These are phyloP conservation scores for Trifolium repens DNA, from an alignment of 306 rosid species.

Conservation along the genomic window DNA sequence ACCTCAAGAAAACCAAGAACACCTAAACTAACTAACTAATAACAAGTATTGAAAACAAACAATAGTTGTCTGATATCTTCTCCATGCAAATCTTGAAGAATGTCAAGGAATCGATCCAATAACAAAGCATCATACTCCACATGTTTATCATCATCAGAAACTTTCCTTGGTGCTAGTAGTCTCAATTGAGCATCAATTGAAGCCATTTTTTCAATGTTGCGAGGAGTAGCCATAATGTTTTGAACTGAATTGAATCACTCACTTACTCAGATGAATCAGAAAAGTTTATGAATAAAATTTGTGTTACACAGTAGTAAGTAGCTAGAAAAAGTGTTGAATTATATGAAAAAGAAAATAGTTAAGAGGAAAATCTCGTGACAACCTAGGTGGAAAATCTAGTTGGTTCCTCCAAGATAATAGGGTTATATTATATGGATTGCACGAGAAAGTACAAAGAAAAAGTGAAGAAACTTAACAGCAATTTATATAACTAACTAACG, in stretches of 20 bases:
- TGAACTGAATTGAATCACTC: too few relatives aligned
- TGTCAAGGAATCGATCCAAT: slow-evolving; percentile 91
- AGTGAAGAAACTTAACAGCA: neutral
- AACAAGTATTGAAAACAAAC: slow-evolving; percentile 9
- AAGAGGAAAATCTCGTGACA: neutral
- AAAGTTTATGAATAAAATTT: neutral
- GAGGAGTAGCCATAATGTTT: slow-evolving; percentile 50
- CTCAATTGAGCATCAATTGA: slow-evolving; percentile 96
- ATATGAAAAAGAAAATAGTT: neutral
- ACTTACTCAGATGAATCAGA: too few relatives aligned
- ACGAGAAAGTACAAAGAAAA: slow-evolving; percentile 20
- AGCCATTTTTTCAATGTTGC: slow-evolving; percentile 93
- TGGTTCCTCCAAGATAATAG: neutral
- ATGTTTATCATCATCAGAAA: slow-evolving; percentile 95
- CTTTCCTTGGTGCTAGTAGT: slow-evolving; percentile 83
- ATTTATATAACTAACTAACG: neutral
- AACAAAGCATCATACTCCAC: slow-evolving; percentile 95
- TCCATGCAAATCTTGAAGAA: slow-evolving; percentile 98
- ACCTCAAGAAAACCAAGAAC: neutral
- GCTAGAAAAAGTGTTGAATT: neutral
- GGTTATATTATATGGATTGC: neutral
- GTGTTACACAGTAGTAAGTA: neutral
- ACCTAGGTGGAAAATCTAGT: neutral
- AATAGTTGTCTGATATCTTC: slow-evolving; percentile 81
- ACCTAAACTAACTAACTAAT: neutral